phyloP scores from a whole-genome alignment of 208 protist genomes.

The Crithidia brevicula region DNA sequence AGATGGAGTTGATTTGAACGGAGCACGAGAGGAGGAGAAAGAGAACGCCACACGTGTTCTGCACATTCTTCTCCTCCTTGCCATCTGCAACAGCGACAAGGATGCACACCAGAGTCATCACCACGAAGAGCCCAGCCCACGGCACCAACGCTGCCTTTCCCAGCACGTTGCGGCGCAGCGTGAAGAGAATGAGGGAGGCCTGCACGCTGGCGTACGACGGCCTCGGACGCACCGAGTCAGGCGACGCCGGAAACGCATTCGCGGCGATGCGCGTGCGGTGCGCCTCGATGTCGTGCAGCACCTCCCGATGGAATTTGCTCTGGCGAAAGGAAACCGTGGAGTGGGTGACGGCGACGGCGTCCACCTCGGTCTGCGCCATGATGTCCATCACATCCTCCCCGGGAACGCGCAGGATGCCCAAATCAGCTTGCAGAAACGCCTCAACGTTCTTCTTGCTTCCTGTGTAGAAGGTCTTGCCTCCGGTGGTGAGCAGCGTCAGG shows the following conservation, averaged over 20 bases:
- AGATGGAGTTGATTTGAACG: conserved; percentile 48
- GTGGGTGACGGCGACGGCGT: conserved; percentile 26
- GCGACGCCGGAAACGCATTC: conserved; percentile 1
- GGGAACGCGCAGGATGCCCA: conserved; percentile 26
- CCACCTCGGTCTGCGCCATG: conserved; percentile 42
- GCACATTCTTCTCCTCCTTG: conserved; percentile 12
- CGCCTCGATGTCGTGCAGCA: conserved; percentile 32
- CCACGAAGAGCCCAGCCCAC: conserved; percentile 44
- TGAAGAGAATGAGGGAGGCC: conserved; percentile 27
- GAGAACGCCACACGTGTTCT: conserved; percentile 59
- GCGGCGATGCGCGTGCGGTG: conserved; percentile 31
- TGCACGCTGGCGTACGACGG: conserved; percentile 21
- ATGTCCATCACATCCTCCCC: conserved; percentile 57
- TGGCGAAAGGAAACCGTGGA: conserved; percentile 27
- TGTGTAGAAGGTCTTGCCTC: conserved; percentile 48
- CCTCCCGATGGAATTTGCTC: conserved; percentile 18
- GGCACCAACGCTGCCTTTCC: conserved; percentile 31
- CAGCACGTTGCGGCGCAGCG: conserved; percentile 33
- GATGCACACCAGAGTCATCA: conserved; percentile 39
- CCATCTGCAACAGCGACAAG: conserved; percentile 15
- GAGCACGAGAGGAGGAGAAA: conserved; percentile 59
- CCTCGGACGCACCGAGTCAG: neutral
- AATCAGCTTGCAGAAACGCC: conserved; percentile 40
- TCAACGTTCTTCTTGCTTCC: conserved; percentile 32
- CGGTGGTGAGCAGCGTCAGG: conserved; percentile 44